Evolutionary conservation across 306 rosid genomes (phyloP), one percentile per base, ranked within the genome.

Genomic region (Citrullus mucosospermus): DNA sequence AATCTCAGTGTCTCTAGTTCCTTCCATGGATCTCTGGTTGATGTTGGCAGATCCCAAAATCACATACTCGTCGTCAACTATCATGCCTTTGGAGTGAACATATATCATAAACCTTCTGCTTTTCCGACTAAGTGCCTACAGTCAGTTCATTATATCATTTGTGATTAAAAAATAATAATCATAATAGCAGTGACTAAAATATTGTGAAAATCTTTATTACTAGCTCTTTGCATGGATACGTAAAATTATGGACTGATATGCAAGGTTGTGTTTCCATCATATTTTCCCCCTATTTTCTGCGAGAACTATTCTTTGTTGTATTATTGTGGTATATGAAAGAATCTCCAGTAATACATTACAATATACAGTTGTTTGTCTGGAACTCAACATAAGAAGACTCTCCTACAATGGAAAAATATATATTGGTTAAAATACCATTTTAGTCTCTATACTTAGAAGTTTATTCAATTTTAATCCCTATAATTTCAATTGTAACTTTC

Each of bases 71-170:
- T 95, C 99, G 81, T 95, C 97, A 50, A 95, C 92, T 75, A 95
- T 91, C 97, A 95, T 95, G 80, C 99, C 99, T 85, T 95, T 95
- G 17, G 99, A 95, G 84, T 92, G 99, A 80, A 95, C 99, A 81
- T 95, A 92, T 71, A 95, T 88, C 99, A 95, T 95, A 87, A 95
- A 95, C 28, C 99, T 93, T 62, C 93, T 84, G 83, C 50, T 88
- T 74, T 87, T 95, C 81, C 84, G 85, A 81, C 96, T 80, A 13
- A 58, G 78, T 75, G 93, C 99, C 99, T 95, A 91, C 78, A 84
- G 82, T 81, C 48, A 59, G 6, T 53, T 63, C 51, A 70, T 78
- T 71, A 34, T 30, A 84, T 62, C 81, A 79, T 82, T 81, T 68
- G 46, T 84, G 68, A n/a, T 34, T 28, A 12, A 28, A 68, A 84